Percentiles rank a stretch among this genome's conserved stretches.
These are phyloP conservation scores for Rhodotorula paludigena DNA, from an alignment of 768 basidiomycete genomes.

Conservation along the genomic window DNA sequence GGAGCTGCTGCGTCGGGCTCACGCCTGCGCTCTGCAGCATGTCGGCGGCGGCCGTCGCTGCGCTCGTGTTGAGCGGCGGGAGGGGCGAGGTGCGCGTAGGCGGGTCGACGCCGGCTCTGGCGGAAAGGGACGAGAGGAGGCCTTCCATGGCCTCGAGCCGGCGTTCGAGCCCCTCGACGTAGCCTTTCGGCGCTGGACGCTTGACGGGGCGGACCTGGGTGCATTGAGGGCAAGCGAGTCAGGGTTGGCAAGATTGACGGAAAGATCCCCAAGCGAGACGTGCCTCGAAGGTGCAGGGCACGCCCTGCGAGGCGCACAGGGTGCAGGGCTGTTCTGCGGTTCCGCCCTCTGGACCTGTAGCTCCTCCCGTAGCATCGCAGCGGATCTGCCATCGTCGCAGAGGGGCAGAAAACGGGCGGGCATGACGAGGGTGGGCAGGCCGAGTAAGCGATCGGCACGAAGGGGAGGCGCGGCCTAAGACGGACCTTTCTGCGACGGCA, in stretches of 20 bases:
- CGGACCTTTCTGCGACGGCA: slow-evolving; percentile 25
- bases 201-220: slow-evolving; percentile 17
- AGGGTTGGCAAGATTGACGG: background rate
- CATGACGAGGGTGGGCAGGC: background rate
- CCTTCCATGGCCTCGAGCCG: slow-evolving; percentile 38
- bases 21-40: background rate
- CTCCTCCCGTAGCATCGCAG: slow-evolving; percentile 12
- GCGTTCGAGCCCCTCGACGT: slow-evolving; percentile 37
- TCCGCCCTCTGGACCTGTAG: background rate
- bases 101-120: background rate
- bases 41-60: background rate
- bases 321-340: slow-evolving; percentile 5
- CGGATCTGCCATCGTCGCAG: slow-evolving; percentile 13
- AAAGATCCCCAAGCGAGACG: background rate
- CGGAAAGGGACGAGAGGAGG: slow-evolving; percentile 21
- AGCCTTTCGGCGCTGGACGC: slow-evolving; percentile 23
- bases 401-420: too few species aligned
- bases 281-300: slow-evolving; percentile 27
- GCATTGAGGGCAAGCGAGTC: too few species aligned
- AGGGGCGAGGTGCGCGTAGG: background rate
- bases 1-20: too few species aligned
- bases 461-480: too few species aligned
- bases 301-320: slow-evolving; percentile 9
- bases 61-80: background rate
- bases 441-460: background rate